Conservation (phyloP, 495 filamentous ascomycete genomes). For the Alectoria sarmentosa region DNA sequence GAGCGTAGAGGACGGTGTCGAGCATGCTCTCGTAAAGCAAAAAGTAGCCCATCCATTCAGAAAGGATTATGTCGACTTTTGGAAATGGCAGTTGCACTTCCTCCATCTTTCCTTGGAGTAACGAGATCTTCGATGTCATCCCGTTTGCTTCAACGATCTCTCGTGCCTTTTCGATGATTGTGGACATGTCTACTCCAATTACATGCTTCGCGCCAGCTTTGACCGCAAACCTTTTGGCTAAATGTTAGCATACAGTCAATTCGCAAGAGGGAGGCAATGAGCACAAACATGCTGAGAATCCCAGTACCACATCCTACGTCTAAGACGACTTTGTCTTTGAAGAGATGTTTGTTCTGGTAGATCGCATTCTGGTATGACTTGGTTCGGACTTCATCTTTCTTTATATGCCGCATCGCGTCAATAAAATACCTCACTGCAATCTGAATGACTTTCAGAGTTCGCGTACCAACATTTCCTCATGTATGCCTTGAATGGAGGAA, state of each 20-base stretch:
- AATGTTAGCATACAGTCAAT: not conserved
- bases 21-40: slow-evolving; percentile 98
- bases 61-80: slow-evolving; percentile 97
- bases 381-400: slow-evolving; percentile 99
- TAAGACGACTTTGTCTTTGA: slow-evolving; percentile 95
- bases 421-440: not conserved
- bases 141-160: slow-evolving; percentile 86
- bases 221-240: slow-evolving; percentile 74
- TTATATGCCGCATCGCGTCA: slow-evolving; percentile 19
- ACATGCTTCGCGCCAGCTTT: slow-evolving; percentile 90
- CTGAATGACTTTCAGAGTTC: slow-evolving; percentile 5
- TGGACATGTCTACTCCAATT: slow-evolving; percentile 94
- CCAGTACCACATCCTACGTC: slow-evolving; percentile 96
- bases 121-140: slow-evolving; percentile 76
- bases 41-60: slow-evolving; percentile 99
- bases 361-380: slow-evolving; percentile 94
- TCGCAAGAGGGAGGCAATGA: slow-evolving; percentile 9
- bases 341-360: slow-evolving; percentile 89
- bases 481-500: slow-evolving; percentile 58
- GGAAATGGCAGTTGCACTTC: slow-evolving; percentile 80
- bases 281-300: slow-evolving; percentile 73
- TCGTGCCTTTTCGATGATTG: slow-evolving; percentile 89
- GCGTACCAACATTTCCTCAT: slow-evolving; percentile 97
- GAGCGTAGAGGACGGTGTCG: slow-evolving; percentile 88
- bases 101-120: slow-evolving; percentile 93